Evolutionary conservation across 495 filamentous ascomycete genomes (phyloP).

Genomic region (Penicillium dipodomyicola): DNA sequence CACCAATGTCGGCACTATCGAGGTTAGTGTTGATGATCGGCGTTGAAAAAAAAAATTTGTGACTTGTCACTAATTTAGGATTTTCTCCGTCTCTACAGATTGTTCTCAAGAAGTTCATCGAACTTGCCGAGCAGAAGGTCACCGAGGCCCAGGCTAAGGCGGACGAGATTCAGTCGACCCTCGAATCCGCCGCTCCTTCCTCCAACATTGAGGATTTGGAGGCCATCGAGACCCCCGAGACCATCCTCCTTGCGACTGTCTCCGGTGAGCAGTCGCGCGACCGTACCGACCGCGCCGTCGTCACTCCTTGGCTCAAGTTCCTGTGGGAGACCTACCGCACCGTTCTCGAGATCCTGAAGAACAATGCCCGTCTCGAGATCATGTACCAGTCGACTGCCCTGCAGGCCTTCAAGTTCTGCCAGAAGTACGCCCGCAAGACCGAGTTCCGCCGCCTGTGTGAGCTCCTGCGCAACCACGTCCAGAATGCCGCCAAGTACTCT

Average conservation of each 20-base stretch:
- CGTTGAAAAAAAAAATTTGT: conserved; percentile 39
- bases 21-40: conserved; percentile 33
- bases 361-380: conserved; percentile 94
- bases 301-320: conserved; percentile 99
- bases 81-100: conserved; percentile 52
- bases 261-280: conserved; percentile 96
- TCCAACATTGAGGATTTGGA: conserved; percentile 90
- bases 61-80: conserved; percentile 21
- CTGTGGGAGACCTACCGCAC: conserved; percentile 99
- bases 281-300: conserved; percentile 94
- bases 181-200: conserved; percentile 68
- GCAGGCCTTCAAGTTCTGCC: conserved; percentile 97
- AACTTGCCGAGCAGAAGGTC: conserved; percentile 93
- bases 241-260: conserved; percentile 94
- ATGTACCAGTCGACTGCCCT: conserved; percentile 98
- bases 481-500: conserved; percentile 98
- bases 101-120: conserved; percentile 95
- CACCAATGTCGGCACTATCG: conserved; percentile 96
- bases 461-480: conserved; percentile 95
- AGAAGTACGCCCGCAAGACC: conserved; percentile 97
- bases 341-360: conserved; percentile 95
- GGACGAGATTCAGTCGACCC: conserved; percentile 84
- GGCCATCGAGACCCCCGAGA: conserved; percentile 95
- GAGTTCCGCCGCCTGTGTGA: conserved; percentile 98
- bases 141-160: conserved; percentile 94